Base-by-base conservation (phyloP, 2,329 filamentous ascomycete species). In the Beauveria asiatica region DNA sequence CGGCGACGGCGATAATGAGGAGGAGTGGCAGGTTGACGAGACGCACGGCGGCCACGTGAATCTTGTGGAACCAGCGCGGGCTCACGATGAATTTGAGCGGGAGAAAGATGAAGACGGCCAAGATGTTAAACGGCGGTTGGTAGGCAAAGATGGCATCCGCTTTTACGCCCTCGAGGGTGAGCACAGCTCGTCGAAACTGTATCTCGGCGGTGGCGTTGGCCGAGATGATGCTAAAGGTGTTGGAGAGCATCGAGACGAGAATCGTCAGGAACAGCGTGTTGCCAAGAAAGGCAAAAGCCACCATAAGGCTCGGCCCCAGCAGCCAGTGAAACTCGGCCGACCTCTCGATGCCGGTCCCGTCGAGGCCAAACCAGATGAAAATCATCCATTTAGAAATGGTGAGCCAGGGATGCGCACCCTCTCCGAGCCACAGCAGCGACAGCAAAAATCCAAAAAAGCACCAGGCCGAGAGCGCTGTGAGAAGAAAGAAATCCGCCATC, bases 241-340 rank as follows among this genome's bases (percentile, higher is more conserved):
- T 92, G 63, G 86, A 89, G 11, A 95, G 80, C 83, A 93, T 93
- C 13, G 90, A 92, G 1, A 95, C 90, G 17, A 94, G 80, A 63
- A 95, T 91, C 2, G 90, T 94, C n/a, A 95, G 80, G 75, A 94
- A 95, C 59, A 94, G 81, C 0, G 89, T 94, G 73, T 94, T 94
- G 46, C 90, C 90, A 3, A 95, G 78, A 70, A 94, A 94, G 1
- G 90, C 87, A 70, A 94, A 95, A 17, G 88, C 81, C 59, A 94
- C 81, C 89, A 94, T 94, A 25, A 94, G 75, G 2, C 84, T 80
- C 0, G 90, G 90, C 0, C 90, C 90, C 1, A 94, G 78, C n/a
- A 92, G 74, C 78, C 84, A 83, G 73, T 95, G 90, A 68, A 94
- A 90, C 61, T 90, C 84, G 23, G 82, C 79, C 60, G 83, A 83